Evolutionary conservation across 2,329 filamentous ascomycete species (phyloP).

Genomic region (Botrytis paeoniae): DNA sequence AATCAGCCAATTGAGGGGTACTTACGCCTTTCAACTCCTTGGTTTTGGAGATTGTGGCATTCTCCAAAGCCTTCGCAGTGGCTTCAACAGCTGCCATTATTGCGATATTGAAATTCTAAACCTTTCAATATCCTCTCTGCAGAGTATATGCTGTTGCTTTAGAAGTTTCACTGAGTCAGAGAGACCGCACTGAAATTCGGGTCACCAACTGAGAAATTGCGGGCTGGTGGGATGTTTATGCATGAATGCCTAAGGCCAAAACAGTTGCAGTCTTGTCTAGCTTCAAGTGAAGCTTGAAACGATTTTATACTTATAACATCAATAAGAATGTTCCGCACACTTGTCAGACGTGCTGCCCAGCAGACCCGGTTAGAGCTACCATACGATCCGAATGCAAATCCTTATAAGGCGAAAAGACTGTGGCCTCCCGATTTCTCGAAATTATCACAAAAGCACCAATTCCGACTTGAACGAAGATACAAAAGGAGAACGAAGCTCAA

Average conservation of each 20-base stretch:
- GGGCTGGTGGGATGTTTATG: slow-evolving; percentile 23
- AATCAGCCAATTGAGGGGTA: slow-evolving; percentile 29
- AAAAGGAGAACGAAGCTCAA: slow-evolving; percentile 65
- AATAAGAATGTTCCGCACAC: slow-evolving; percentile 46
- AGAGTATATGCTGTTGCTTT: slow-evolving; percentile 5
- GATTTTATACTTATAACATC: slow-evolving; percentile 24
- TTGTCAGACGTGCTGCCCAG: slow-evolving; percentile 44
- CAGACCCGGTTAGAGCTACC: slow-evolving; percentile 38
- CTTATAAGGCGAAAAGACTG: slow-evolving; percentile 64
- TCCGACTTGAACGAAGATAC: slow-evolving; percentile 75
- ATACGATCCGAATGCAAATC: slow-evolving; percentile 46
- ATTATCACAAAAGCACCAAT: slow-evolving; percentile 69
- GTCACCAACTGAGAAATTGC: slow-evolving; percentile 17
- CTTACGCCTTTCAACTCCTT: slow-evolving; percentile 59
- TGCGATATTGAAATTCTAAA: slow-evolving; percentile 22
- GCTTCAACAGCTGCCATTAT: slow-evolving; percentile 45
- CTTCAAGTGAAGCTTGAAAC: not conserved
- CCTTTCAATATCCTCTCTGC: slow-evolving; percentile 18
- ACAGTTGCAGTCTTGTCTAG: not conserved
- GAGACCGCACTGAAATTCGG: slow-evolving; percentile 18
- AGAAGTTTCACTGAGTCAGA: slow-evolving; percentile 24
- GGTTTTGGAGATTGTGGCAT: slow-evolving; percentile 54
- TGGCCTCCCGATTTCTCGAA: slow-evolving; percentile 77
- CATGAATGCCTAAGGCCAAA: slow-evolving; percentile 21
- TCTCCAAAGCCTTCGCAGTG: slow-evolving; percentile 48